Conservation (phyloP, 768 basidiomycete species). For the Russula virescens region DNA sequence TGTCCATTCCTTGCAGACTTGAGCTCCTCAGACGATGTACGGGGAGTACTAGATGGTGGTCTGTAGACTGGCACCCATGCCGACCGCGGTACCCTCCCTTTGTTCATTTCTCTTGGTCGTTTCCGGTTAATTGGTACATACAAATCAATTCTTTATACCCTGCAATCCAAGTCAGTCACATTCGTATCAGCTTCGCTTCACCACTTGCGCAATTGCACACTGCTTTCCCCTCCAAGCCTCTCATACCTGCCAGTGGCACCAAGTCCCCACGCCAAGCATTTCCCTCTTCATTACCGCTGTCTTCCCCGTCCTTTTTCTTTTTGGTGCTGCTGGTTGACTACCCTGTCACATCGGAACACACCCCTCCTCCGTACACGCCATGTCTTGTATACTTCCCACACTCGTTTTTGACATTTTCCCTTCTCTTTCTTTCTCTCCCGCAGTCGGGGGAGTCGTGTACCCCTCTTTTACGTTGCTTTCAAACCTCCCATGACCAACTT, state of each 20-base stretch:
- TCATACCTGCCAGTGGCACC: slow-evolving; percentile 9
- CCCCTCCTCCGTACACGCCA: slow-evolving; percentile 7
- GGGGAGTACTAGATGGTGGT: slow-evolving; percentile 85
- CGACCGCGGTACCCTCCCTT: slow-evolving; percentile 14
- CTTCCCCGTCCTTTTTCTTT: not conserved
- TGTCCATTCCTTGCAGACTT: slow-evolving; percentile 93
- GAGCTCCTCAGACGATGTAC: slow-evolving; percentile 76
- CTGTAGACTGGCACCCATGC: slow-evolving; percentile 38
- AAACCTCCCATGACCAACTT: slow-evolving; percentile 3
- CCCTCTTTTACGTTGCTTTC: slow-evolving; percentile 3
- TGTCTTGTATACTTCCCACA: slow-evolving; percentile 9
- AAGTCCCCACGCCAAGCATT: not conserved
- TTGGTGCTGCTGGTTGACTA: slow-evolving; percentile 11
- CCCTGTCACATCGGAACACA: slow-evolving; percentile 14
- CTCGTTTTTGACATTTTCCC: slow-evolving; percentile 2
- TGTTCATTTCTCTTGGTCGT: slow-evolving; percentile 21
- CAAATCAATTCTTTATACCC: slow-evolving; percentile 26
- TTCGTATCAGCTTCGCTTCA: slow-evolving; percentile 20
- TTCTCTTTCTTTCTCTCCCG: not conserved
- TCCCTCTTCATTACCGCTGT: not conserved
- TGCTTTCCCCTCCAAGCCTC: not conserved
- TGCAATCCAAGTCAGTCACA: slow-evolving; percentile 26
- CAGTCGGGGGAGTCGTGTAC: not conserved
- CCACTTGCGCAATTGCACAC: slow-evolving; percentile 14
- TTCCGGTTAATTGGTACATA: slow-evolving; percentile 26